Evolutionary conservation across 169 alveolate genomes (phyloP), one percentile per base, ranked within the genome.

Genomic region (Plasmodium falciparum): DNA sequence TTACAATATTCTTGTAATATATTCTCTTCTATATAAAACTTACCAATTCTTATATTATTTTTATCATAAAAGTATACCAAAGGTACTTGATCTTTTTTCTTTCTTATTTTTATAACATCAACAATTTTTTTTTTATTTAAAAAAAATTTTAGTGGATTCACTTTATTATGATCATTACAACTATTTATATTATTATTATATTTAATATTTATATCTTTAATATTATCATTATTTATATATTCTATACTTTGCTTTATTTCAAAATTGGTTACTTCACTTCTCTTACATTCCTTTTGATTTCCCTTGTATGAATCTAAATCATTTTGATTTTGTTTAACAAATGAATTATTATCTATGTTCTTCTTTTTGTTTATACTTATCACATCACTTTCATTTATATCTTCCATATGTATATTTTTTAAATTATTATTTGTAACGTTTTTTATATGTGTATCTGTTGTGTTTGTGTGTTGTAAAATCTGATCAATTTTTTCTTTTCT

Each of bases 21-120:
- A 13, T 69, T 73, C 13, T 58, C 50, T 13, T 80, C 90, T 11
- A 80, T 54, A 5, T 22, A 12, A 39, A 80, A 80, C 45, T 66
- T 15, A 26, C 69, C 43, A 72, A 80, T 26, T 29, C 33, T 29
- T 11, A 49, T n/a, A 39, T 59, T 61, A 50, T 80, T 69, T n/a
- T 59, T 15, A 33, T 24, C 73, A 80, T 69, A 80, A 9, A 80
- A 54, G n/a, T 56, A 61, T 17, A 80, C 26, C 7, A 11, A 80
- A 8, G 3, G 45, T 22, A 43, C 26, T 54, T 56, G 47, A 24
- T 72, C 63, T 29, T 69, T 62, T 15, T 26, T 20, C 12, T 54
- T 59, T 70, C 69, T 80, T 73, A 80, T 13, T 59, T 69, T 29
- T 69, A 80, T 58, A 43, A 54, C 52, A 54, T 67, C 66, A 26